A percentile compares a stretch with the other conserved stretches of the same genome.
Conservation (phyloP, 139 green algal species). For the Parachlorella kessleri region DNA sequence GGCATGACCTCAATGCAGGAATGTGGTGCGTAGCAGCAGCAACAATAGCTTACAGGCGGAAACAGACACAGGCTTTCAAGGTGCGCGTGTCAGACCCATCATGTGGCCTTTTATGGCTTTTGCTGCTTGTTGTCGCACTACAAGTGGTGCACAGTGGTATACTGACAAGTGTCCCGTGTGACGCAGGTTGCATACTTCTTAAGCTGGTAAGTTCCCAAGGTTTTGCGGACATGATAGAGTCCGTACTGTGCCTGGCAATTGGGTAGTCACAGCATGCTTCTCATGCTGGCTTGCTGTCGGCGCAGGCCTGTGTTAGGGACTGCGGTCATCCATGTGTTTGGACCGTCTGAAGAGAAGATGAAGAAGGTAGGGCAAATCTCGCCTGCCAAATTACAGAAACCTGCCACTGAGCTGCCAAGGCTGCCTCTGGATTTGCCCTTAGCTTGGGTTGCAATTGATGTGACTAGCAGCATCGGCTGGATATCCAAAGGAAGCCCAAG, state of each 20-base stretch:
- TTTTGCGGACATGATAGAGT: no score
- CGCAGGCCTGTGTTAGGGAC: constrained; percentile 30
- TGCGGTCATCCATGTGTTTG: constrained; percentile 7
- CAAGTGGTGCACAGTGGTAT: background rate
- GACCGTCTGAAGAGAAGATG: constrained; percentile 28
- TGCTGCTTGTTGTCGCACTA: background rate
- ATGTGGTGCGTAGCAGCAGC: constrained; percentile 22
- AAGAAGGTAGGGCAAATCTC: no score
- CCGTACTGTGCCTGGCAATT: no score
- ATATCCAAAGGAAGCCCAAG: no score
- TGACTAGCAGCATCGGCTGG: no score
- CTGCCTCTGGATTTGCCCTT: background rate
- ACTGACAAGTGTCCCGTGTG: background rate
- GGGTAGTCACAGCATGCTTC: background rate
- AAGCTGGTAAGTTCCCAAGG: no score
- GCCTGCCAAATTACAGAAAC: no score
- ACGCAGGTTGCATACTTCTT: no score
- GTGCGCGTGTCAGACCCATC: no score
- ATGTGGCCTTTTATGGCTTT: background rate
- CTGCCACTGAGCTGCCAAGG: background rate
- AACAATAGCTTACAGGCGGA: constrained; percentile 31
- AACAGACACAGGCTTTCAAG: constrained; percentile 25
- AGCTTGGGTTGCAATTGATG: background rate
- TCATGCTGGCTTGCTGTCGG: constrained; percentile 38
- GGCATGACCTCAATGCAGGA: no score